phyloP scores from a whole-genome alignment of 805 yeast genomes.

The Starmerella vitae region DNA sequence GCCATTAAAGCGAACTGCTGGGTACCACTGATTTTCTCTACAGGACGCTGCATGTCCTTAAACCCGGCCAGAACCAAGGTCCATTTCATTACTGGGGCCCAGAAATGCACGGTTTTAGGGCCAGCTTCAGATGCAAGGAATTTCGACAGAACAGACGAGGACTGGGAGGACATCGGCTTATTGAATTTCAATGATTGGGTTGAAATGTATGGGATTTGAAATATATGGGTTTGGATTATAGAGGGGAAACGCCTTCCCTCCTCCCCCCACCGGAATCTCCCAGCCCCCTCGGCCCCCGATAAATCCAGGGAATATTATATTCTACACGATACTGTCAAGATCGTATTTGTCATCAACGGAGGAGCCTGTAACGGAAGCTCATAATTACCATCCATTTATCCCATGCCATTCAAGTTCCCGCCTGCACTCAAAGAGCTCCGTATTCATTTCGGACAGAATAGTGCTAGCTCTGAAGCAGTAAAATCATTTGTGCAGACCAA shows the following conservation, averaged over 20 bases:
- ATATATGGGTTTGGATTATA: too few species aligned
- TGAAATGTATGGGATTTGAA: too few species aligned
- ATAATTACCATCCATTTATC: neutral
- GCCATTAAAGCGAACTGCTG: conserved; percentile 76
- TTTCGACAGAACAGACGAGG: conserved; percentile 36
- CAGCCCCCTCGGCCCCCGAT: too few species aligned
- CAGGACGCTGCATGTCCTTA: conserved; percentile 78
- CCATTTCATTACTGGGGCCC: conserved; percentile 66
- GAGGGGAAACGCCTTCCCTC: too few species aligned
- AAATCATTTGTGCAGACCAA: conserved; percentile 48
- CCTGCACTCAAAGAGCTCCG: conserved; percentile 60
- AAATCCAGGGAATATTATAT: too few species aligned
- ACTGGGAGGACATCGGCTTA: conserved; percentile 18
- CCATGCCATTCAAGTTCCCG: conserved; percentile 28
- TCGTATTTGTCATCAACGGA: too few species aligned
- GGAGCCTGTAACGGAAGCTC: too few species aligned
- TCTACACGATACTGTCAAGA: too few species aligned
- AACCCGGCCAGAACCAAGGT: conserved; percentile 82
- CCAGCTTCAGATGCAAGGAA: conserved; percentile 83
- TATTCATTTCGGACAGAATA: conserved; percentile 69
- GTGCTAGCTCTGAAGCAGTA: conserved; percentile 53
- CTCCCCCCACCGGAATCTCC: too few species aligned
- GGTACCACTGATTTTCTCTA: conserved; percentile 78
- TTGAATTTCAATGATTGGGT: too few species aligned
- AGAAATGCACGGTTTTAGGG: conserved; percentile 92